Evolutionary conservation across 345 rosid genomes (phyloP).

Genomic region (Eucalyptus albens): DNA sequence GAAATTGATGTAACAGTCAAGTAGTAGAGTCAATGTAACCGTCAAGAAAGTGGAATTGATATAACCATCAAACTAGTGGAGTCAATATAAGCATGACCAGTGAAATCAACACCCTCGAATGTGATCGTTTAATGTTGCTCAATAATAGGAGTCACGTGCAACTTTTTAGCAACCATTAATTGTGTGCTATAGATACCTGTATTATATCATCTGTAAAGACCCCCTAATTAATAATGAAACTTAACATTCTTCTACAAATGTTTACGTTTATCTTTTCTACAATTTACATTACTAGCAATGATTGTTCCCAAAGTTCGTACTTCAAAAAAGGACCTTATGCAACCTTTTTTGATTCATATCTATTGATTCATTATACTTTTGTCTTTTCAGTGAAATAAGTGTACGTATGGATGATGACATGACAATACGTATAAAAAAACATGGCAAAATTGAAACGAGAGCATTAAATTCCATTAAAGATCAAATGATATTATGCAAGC

Average conservation of each 20-base stretch:
- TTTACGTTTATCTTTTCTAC: rapidly evolving
- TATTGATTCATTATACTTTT: neutral
- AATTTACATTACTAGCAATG: neutral
- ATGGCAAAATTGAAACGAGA: neutral
- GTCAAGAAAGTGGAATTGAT: neutral
- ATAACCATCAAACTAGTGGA: neutral
- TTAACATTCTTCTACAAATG: neutral
- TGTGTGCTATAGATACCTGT: rapidly evolving
- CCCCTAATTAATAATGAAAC: neutral
- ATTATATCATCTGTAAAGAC: neutral
- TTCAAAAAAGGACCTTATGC: neutral
- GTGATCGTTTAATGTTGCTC: neutral
- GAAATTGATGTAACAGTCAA: rapidly evolving
- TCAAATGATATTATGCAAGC: neutral
- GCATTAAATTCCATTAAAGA: neutral
- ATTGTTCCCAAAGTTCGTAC: rapidly evolving
- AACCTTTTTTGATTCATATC: neutral
- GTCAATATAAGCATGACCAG: rapidly evolving
- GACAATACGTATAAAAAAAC: neutral
- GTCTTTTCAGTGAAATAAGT: neutral
- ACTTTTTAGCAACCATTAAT: neutral
- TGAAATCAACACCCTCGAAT: rapidly evolving
- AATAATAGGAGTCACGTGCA: rapidly evolving
- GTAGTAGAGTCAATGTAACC: neutral
- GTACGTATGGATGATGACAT: neutral